phyloP scores from a whole-genome alignment of 306 rosid genomes.

The Trifolium pratense region DNA sequence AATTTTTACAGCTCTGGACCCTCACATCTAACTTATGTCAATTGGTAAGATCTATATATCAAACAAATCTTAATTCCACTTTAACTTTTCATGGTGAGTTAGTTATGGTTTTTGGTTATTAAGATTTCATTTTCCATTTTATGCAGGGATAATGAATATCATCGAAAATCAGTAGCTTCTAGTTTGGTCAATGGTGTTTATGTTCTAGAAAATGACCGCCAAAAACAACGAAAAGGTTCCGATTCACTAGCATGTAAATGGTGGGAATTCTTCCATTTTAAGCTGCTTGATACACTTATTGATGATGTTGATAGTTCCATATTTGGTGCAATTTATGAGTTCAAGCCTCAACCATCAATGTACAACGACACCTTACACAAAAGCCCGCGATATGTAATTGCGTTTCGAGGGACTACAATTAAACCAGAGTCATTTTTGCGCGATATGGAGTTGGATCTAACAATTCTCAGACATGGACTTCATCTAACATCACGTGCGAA shows the following conservation, averaged over 20 bases:
- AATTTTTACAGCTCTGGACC: slow-evolving; percentile 77
- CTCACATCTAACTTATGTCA: slow-evolving; percentile 65
- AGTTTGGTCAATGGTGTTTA: slow-evolving; percentile 94
- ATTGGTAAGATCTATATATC: slow-evolving; percentile 70
- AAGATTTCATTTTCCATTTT: neutral
- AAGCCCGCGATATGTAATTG: slow-evolving; percentile 76
- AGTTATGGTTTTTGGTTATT: neutral
- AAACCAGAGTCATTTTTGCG: slow-evolving; percentile 61
- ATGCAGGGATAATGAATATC: slow-evolving; percentile 69
- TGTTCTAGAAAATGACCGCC: slow-evolving; percentile 77
- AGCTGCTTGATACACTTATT: slow-evolving; percentile 58
- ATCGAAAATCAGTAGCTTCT: slow-evolving; percentile 81
- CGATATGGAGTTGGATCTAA: slow-evolving; percentile 73
- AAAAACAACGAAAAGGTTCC: slow-evolving; percentile 61
- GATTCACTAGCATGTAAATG: slow-evolving; percentile 81
- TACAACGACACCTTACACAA: slow-evolving; percentile 51
- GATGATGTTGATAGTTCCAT: slow-evolving; percentile 82
- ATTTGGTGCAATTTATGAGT: slow-evolving; percentile 85
- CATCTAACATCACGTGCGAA: slow-evolving; percentile 79
- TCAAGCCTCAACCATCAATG: slow-evolving; percentile 60
- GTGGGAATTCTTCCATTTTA: slow-evolving; percentile 87
- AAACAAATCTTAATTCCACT: slow-evolving; percentile 2
- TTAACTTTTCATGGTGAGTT: neutral
- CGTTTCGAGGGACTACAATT: slow-evolving; percentile 80
- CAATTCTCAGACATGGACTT: slow-evolving; percentile 62